Evolutionary conservation across 257 asterid species (phyloP).

Genomic region (Handroanthus guayacan): DNA sequence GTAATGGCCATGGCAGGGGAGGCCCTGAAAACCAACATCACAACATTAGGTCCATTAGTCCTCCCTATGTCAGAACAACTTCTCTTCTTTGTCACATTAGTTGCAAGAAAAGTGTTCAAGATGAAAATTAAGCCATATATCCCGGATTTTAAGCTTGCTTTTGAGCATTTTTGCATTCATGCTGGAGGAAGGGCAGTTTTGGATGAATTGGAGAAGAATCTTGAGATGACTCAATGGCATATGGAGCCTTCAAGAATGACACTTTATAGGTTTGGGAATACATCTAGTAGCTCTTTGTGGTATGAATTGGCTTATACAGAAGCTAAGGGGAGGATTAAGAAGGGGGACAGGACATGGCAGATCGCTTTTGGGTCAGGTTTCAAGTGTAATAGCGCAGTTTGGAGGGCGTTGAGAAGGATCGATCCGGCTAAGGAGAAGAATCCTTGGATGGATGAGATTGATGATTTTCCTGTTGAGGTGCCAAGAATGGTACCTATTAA

Average conservation of each 20-base stretch:
- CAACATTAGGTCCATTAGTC: constrained; percentile 62
- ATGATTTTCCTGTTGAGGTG: constrained; percentile 59
- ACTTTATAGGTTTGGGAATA: constrained; percentile 56
- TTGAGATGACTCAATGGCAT: constrained; percentile 47
- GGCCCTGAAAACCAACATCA: constrained; percentile 55
- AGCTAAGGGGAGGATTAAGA: constrained; percentile 58
- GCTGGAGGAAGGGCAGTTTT: constrained; percentile 60
- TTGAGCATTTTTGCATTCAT: constrained; percentile 63
- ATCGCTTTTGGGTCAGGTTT: constrained; percentile 67
- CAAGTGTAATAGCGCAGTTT: constrained; percentile 63
- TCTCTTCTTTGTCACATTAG: constrained; percentile 49
- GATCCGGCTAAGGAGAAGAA: constrained; percentile 52
- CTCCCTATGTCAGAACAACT: constrained; percentile 74
- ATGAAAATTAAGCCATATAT: constrained; percentile 54
- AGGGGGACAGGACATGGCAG: constrained; percentile 62
- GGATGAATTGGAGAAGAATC: constrained; percentile 58
- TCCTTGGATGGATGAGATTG: constrained; percentile 59
- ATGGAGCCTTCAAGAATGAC: constrained; percentile 72
- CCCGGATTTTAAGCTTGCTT: constrained; percentile 59
- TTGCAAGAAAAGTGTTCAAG: constrained; percentile 53
- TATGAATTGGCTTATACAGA: constrained; percentile 55
- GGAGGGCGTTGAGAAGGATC: constrained; percentile 49
- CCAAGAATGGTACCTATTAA: constrained; percentile 46
- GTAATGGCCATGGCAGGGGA: constrained; percentile 63
- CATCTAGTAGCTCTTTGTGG: constrained; percentile 61